Percentiles rank a stretch among this genome's conserved stretches.
phyloP scores from a whole-genome alignment of 805 yeast genomes.

The Pichia nanzhaoensis region DNA sequence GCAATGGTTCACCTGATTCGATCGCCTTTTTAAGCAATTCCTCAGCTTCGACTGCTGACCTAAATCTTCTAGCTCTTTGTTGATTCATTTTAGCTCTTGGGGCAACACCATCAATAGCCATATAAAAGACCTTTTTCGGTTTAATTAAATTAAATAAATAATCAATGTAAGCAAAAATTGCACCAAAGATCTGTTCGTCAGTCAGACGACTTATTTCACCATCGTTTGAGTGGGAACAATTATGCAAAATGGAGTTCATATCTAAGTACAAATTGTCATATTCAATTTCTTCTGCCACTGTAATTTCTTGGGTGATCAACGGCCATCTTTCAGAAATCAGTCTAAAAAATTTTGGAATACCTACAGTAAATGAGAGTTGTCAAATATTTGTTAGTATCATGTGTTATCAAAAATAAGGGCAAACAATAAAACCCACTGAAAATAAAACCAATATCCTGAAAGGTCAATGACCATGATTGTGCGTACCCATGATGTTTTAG shows the following conservation, averaged over 20 bases:
- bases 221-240: constrained; percentile 83
- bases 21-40: constrained; percentile 67
- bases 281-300: constrained; percentile 79
- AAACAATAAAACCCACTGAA: neutral
- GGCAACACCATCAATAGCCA: constrained; percentile 99
- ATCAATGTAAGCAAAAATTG: constrained; percentile 92
- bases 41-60: constrained; percentile 92
- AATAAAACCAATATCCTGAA: too few species aligned
- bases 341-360: constrained; percentile 95
- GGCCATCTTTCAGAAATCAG: constrained; percentile 99
- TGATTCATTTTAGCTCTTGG: constrained; percentile 99
- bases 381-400: neutral
- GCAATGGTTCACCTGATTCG: constrained; percentile 63
- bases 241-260: constrained; percentile 95
- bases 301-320: constrained; percentile 77
- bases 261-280: constrained; percentile 92
- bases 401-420: neutral
- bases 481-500: too few species aligned
- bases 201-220: constrained; percentile 55
- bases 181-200: constrained; percentile 87
- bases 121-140: constrained; percentile 80
- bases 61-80: constrained; percentile 91
- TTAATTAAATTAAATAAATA: constrained; percentile 82
- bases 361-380: constrained; percentile 34
- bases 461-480: too few species aligned